Percentiles rank a stretch among this genome's conserved stretches.
Conservation (phyloP, 2,329 filamentous ascomycete genomes). For the Ceratocystis colombiana region DNA sequence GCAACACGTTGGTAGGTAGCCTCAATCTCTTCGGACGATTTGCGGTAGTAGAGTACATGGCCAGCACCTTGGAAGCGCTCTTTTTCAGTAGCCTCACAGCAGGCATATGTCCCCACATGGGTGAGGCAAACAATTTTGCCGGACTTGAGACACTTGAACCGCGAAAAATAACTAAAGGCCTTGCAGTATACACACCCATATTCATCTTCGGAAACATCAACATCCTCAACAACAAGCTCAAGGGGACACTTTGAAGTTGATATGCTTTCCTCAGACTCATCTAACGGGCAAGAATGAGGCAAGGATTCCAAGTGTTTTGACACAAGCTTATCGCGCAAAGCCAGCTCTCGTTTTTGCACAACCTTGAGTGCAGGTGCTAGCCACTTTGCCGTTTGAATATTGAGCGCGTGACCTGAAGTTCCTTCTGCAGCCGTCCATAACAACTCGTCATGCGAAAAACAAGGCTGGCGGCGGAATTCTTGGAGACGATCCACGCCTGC, state of each 20-base stretch:
- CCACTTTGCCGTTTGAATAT: constrained; percentile 91
- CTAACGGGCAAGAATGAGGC: constrained; percentile 45
- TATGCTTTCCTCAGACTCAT: constrained; percentile 29
- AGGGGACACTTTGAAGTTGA: constrained; percentile 45
- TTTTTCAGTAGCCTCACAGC: constrained; percentile 59
- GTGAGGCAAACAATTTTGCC: constrained; percentile 73
- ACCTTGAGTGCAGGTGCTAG: constrained; percentile 75
- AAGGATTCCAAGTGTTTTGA: constrained; percentile 49
- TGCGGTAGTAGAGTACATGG: constrained; percentile 68
- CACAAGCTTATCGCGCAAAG: constrained; percentile 58
- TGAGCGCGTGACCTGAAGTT: constrained; percentile 52
- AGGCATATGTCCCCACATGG: constrained; percentile 71
- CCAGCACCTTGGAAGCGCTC: constrained; percentile 59
- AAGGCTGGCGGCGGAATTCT: constrained; percentile 80
- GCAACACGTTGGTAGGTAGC: constrained; percentile 62
- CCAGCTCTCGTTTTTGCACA: constrained; percentile 62
- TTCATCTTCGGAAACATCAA: constrained; percentile 78
- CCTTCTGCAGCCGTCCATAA: constrained; percentile 80
- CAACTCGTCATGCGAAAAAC: constrained; percentile 94
- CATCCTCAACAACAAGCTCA: constrained; percentile 55
- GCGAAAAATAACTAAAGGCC: constrained; percentile 78
- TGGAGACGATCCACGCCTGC: constrained; percentile 77
- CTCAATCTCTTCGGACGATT: constrained; percentile 59
- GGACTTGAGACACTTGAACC: constrained; percentile 73
- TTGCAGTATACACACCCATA: constrained; percentile 91